Base-by-base conservation (phyloP, 2,329 filamentous ascomycete genomes). In the Decorospora gaudefroyi region DNA sequence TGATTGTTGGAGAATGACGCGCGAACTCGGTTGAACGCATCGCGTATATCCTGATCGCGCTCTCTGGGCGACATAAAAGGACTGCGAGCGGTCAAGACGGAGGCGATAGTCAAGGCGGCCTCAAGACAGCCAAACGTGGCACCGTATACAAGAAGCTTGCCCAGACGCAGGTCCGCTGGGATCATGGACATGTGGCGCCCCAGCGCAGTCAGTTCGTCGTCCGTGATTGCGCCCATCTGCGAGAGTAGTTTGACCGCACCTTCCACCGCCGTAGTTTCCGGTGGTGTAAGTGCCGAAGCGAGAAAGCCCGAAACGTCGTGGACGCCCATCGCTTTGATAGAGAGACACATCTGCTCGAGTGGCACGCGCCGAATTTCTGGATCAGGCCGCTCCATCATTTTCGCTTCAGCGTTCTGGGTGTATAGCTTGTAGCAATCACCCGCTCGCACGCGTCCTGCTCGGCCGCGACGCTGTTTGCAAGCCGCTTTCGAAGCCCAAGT, bases 351-450 rank as follows among this genome's bases (percentile, higher is more conserved):
- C 64, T 97, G 92, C 69, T 99, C 93, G 1, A 99, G 76, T 1
- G 93, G 91, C 2, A 97, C 92, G 48, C 93, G 83, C 19, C 90
- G 82, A 56, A 99, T 96, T 69, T 99, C 93, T 0, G 93, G 93
- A 46, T 96, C 90, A 1, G 93, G 90, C 6, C 92, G 81, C 57
- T 90, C 87, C 91, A 97, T 96, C 68, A 88, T 85, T 42, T 79
- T 80, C 42, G 73, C 70, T 66, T 99, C 93, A 6, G 92, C 84
- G 54, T 87, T 88, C 46, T 85, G 81, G 1, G 93, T 97, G 71
- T 90, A 99, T 2, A 99, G 79, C 72, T 97, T 97, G 77, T 95
- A 99, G 76, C 92, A 97, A 55, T 84, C 85, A 42, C 93, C 93
- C 16, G 88, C 88, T 42, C 90, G 84, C 0, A 99, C 93, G 79